Conservation (phyloP, 345 rosid genomes). For the Rubroshorea leprosula region DNA sequence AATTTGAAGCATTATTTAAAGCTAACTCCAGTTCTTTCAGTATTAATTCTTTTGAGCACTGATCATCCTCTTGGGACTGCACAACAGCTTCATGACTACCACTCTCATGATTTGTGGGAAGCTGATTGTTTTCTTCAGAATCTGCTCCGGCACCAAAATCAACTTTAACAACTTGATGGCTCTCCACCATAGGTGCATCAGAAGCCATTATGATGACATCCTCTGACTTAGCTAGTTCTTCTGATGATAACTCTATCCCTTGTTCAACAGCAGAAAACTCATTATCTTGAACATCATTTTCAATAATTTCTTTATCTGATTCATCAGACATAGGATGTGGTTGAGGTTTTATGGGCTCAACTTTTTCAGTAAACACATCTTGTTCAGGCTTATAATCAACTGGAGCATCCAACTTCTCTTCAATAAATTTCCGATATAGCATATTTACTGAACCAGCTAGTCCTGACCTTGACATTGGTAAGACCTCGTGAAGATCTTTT, state of each 20-base stretch:
- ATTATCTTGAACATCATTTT: slow-evolving; percentile 32
- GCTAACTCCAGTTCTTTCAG: slow-evolving; percentile 79
- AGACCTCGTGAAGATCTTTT: slow-evolving; percentile 77
- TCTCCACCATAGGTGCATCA: slow-evolving; percentile 21
- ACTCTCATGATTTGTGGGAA: slow-evolving; percentile 23
- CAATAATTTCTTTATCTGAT: slow-evolving; percentile 26
- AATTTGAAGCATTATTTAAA: slow-evolving; percentile 47
- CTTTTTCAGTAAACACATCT: slow-evolving; percentile 28
- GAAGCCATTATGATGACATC: slow-evolving; percentile 21
- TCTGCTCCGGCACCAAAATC: slow-evolving; percentile 16
- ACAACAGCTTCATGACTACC: slow-evolving; percentile 16
- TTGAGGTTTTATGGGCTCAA: slow-evolving; percentile 28
- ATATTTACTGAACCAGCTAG: slow-evolving; percentile 29
- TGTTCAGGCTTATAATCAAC: slow-evolving; percentile 35
- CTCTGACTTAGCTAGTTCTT: slow-evolving; percentile 24
- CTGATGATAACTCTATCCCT: slow-evolving; percentile 31
- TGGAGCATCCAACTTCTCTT: slow-evolving; percentile 39
- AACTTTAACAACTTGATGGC: slow-evolving; percentile 30
- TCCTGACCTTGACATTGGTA: slow-evolving; percentile 47
- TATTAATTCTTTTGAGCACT: slow-evolving; percentile 52
- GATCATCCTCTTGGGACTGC: slow-evolving; percentile 27
- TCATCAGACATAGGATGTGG: slow-evolving; percentile 17
- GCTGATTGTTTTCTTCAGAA: slow-evolving; percentile 32
- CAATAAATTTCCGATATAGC: slow-evolving; percentile 44
- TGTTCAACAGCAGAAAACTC: slow-evolving; percentile 37